Conservation (phyloP, 768 basidiomycete genomes). For the Lentinus tigrinus region DNA sequence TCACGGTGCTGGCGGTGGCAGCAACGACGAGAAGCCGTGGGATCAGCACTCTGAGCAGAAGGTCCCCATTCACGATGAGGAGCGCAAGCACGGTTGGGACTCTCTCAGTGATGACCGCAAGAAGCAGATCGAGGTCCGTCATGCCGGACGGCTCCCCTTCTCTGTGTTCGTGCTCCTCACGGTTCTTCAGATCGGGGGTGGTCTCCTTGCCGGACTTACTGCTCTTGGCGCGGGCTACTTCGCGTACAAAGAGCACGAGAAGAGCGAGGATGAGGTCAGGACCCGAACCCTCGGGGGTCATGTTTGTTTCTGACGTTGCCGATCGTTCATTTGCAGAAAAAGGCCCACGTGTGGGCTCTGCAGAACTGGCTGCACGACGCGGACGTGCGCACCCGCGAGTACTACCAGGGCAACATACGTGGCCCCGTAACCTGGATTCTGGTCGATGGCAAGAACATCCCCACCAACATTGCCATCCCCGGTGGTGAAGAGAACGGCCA, state of each 20-base stretch:
- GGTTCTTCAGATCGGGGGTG: conserved; percentile 57
- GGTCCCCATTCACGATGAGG: conserved; percentile 38
- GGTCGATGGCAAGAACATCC: conserved; percentile 58
- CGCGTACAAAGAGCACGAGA: conserved; percentile 55
- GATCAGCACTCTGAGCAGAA: conserved; percentile 28
- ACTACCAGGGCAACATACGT: conserved; percentile 40
- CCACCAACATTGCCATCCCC: conserved; percentile 49
- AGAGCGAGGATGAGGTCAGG: conserved; percentile 57
- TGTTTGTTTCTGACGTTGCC: not conserved
- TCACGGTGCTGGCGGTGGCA: not conserved
- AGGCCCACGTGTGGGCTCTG: conserved; percentile 48
- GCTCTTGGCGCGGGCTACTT: conserved; percentile 48
- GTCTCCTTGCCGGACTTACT: conserved; percentile 54
- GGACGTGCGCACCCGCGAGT: conserved; percentile 49
- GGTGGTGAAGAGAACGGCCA: conserved; percentile 55
- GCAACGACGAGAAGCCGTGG: conserved; percentile 19
- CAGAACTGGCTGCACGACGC: conserved; percentile 60
- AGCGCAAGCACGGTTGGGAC: conserved; percentile 55
- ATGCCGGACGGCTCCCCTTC: not conserved
- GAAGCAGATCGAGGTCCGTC: conserved; percentile 53
- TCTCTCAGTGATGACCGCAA: conserved; percentile 54
- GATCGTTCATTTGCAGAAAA: conserved; percentile 37
- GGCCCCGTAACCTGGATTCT: conserved; percentile 63
- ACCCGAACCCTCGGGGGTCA: not conserved
- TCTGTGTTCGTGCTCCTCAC: not conserved